Percentiles rank a stretch among this genome's conserved stretches.
These are phyloP conservation scores for Dissophora globulifera DNA, from an alignment of 192 early-diverging fungal species.

Conservation along the genomic window DNA sequence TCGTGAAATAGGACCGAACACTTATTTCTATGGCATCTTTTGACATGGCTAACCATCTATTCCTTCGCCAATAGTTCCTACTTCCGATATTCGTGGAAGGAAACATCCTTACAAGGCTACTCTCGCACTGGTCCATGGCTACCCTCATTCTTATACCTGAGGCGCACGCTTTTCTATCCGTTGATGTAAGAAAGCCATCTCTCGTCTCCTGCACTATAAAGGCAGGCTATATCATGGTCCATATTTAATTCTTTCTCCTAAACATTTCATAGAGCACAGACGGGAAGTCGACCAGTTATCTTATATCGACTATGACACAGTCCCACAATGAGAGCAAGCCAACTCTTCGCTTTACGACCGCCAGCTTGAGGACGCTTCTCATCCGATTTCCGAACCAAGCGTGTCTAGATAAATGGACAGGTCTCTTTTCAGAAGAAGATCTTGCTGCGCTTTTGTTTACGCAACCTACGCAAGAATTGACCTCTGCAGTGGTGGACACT, in stretches of 20 bases:
- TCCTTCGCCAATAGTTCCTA: constrained; percentile 20
- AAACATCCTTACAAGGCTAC: neutral
- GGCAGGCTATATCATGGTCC: too few species aligned
- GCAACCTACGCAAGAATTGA: too few species aligned
- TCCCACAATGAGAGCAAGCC: neutral
- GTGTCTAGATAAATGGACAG: constrained; percentile 15
- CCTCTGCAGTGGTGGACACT: too few species aligned
- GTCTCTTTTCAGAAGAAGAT: constrained; percentile 22
- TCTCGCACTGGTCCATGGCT: constrained; percentile 35
- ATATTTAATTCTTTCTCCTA: neutral
- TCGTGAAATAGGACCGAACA: too few species aligned
- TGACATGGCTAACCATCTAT: too few species aligned
- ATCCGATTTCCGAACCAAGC: constrained; percentile 20
- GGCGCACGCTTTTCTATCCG: constrained; percentile 25
- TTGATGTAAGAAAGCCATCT: constrained; percentile 43
- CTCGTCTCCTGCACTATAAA: too few species aligned
- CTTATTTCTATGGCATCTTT: too few species aligned
- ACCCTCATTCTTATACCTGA: constrained; percentile 35
- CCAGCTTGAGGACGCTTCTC: neutral
- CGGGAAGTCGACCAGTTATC: constrained; percentile 19
- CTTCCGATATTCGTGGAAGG: constrained; percentile 13
- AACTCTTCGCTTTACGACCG: constrained; percentile 9
- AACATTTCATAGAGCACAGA: constrained; percentile 4
- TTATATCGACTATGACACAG: constrained; percentile 19
- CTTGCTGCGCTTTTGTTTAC: neutral